These are phyloP conservation scores for Kalmusia sp. DNA, from an alignment of 2,329 filamentous ascomycete species.

Conservation along the genomic window DNA sequence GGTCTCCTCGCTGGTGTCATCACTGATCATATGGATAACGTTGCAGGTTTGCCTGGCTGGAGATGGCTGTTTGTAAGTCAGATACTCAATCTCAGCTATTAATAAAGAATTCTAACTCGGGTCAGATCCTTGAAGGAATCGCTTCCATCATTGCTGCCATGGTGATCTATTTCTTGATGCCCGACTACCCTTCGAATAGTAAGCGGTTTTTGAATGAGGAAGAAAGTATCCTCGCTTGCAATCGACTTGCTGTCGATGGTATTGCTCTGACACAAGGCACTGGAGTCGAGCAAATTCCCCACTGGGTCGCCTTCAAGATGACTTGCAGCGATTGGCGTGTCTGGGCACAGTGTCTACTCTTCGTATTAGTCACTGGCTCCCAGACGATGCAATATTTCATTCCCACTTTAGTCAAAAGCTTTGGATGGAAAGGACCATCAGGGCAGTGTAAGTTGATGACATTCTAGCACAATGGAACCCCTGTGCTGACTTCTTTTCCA, in stretches of 20 bases:
- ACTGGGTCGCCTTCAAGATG: background rate
- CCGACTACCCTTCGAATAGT: conserved; percentile 85
- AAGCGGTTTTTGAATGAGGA: too few species aligned
- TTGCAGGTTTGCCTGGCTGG: conserved; percentile 56
- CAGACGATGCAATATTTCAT: background rate
- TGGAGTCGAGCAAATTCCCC: background rate
- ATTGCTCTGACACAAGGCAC: background rate
- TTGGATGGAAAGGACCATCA: background rate
- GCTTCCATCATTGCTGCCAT: conserved; percentile 71
- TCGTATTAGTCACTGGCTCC: background rate
- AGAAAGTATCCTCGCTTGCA: too few species aligned
- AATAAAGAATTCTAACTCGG: background rate
- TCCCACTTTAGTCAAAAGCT: background rate
- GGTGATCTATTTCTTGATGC: conserved; percentile 73
- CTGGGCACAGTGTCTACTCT: background rate
- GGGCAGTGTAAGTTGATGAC: too few species aligned
- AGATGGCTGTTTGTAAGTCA: conserved; percentile 54
- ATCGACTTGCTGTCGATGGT: background rate
- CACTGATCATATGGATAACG: conserved; percentile 69
- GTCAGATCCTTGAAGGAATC: conserved; percentile 68
- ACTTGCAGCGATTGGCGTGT: background rate
- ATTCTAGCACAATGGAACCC: too few species aligned
- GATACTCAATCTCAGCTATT: background rate
- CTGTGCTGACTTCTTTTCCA: too few species aligned
- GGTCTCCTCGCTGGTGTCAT: conserved; percentile 77